Evolutionary conservation across 2,329 filamentous ascomycete species (phyloP).

Genomic region (Monosporascus sp.): DNA sequence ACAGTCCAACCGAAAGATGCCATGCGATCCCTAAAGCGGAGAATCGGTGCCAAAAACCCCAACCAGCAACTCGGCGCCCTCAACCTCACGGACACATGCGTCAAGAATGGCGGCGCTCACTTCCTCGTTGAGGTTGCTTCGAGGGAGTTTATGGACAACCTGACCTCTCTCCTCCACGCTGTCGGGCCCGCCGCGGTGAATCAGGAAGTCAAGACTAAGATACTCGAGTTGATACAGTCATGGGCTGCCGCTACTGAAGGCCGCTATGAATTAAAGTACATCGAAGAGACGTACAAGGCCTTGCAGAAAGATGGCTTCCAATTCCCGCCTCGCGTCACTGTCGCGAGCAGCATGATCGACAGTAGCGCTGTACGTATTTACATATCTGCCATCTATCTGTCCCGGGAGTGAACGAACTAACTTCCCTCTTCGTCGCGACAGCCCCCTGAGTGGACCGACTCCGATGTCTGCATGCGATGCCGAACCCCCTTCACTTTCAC

Average conservation of each 20-base stretch:
- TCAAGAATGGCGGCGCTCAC: slow-evolving; percentile 95
- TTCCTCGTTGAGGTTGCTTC: slow-evolving; percentile 95
- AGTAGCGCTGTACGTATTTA: slow-evolving; percentile 73
- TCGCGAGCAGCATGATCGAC: slow-evolving; percentile 97
- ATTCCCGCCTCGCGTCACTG: slow-evolving; percentile 80
- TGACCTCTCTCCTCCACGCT: slow-evolving; percentile 82
- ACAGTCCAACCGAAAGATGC: slow-evolving; percentile 96
- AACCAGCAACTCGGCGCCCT: slow-evolving; percentile 94
- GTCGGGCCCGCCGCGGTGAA: slow-evolving; percentile 72
- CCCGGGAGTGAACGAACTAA: slow-evolving; percentile 10
- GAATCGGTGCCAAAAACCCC: slow-evolving; percentile 95
- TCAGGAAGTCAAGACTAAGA: slow-evolving; percentile 79
- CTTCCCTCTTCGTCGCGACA: slow-evolving; percentile 30
- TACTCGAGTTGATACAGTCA: slow-evolving; percentile 85
- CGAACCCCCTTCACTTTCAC: slow-evolving; percentile 94
- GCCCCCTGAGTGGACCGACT: slow-evolving; percentile 97
- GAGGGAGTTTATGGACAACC: slow-evolving; percentile 96
- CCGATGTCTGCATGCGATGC: slow-evolving; percentile 97
- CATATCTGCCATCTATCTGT: not conserved
- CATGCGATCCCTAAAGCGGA: slow-evolving; percentile 90
- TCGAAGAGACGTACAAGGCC: slow-evolving; percentile 78
- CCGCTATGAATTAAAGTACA: slow-evolving; percentile 75
- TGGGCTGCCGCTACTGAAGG: slow-evolving; percentile 90
- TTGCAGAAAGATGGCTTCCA: slow-evolving; percentile 80
- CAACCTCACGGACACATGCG: slow-evolving; percentile 94